phyloP scores from a whole-genome alignment of 805 yeast species.

The Huiozyma naganishii region DNA sequence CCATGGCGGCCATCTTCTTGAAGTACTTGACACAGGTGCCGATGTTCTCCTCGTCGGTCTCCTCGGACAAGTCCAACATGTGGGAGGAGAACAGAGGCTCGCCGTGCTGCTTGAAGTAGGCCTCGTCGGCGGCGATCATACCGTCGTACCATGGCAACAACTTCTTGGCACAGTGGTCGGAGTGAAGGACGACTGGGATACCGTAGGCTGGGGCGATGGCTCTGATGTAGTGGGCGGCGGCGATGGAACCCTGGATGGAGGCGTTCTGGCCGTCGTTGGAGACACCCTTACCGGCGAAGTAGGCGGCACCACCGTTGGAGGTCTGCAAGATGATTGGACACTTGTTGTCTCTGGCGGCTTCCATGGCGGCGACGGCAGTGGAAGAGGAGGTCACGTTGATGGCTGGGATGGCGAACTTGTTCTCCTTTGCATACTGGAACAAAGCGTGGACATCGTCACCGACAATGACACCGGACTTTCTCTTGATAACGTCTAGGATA shows the following conservation, averaged over 20 bases:
- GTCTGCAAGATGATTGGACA: conserved; percentile 95
- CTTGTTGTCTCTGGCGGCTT: conserved; percentile 90
- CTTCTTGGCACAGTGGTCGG: conserved; percentile 98
- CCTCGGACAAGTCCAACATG: conserved; percentile 97
- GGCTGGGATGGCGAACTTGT: conserved; percentile 96
- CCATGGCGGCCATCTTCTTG: conserved; percentile 83
- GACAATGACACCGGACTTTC: conserved; percentile 96
- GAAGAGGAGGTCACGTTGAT: conserved; percentile 97
- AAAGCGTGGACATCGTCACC: conserved; percentile 85
- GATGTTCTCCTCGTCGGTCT: conserved; percentile 91
- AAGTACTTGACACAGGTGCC: conserved; percentile 90
- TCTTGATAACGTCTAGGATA: conserved; percentile 63
- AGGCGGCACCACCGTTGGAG: conserved; percentile 99
- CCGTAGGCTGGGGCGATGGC: conserved; percentile 94
- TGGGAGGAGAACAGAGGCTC: conserved; percentile 97
- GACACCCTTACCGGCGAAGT: conserved; percentile 99
- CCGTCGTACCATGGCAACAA: conserved; percentile 98
- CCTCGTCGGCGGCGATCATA: conserved; percentile 94
- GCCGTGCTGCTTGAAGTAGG: conserved; percentile 72
- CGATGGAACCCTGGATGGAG: conserved; percentile 86
- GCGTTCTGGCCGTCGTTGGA: conserved; percentile 88
- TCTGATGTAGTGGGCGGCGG: conserved; percentile 97
- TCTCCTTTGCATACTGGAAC: conserved; percentile 86
- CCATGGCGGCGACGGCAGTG: conserved; percentile 91
- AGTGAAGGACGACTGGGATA: conserved; percentile 91